Percentiles rank a stretch among this genome's conserved stretches.
Conservation (phyloP, 1,284 basidiomycete genomes). For the Sanguinoderma infundibulare region DNA sequence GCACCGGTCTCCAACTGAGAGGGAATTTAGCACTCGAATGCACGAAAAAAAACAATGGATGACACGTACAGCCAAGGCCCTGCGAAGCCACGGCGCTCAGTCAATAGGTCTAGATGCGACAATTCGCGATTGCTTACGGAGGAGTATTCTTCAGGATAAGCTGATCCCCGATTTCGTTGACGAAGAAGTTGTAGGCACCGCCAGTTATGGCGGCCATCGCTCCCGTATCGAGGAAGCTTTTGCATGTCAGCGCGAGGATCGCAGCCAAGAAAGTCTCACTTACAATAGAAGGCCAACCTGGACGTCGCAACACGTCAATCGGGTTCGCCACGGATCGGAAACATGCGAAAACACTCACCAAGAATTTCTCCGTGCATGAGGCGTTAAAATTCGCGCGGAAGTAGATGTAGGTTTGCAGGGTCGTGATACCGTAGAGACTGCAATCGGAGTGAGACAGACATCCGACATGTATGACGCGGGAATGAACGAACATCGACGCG, state of each 20-base stretch:
- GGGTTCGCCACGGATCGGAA: not conserved
- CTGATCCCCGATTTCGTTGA: not conserved
- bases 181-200: not conserved
- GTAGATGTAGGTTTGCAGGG: not conserved
- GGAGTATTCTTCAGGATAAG: not conserved
- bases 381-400: not conserved
- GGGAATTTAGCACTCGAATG: not conserved
- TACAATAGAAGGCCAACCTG: not conserved
- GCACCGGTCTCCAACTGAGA: not conserved
- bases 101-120: not conserved
- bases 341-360: not conserved
- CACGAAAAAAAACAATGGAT: not conserved
- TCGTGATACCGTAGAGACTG: not conserved
- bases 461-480: not conserved
- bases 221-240: not conserved
- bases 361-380: not conserved
- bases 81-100: not conserved
- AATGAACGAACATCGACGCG: not conserved
- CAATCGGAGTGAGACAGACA: not conserved
- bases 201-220: not conserved
- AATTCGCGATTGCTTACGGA: not conserved
- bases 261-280: not conserved
- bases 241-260: not conserved
- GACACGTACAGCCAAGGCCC: not conserved
- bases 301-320: not conserved